Base-by-base conservation (phyloP, 2,329 filamentous ascomycete genomes). In the Podosphaera leucotricha region DNA sequence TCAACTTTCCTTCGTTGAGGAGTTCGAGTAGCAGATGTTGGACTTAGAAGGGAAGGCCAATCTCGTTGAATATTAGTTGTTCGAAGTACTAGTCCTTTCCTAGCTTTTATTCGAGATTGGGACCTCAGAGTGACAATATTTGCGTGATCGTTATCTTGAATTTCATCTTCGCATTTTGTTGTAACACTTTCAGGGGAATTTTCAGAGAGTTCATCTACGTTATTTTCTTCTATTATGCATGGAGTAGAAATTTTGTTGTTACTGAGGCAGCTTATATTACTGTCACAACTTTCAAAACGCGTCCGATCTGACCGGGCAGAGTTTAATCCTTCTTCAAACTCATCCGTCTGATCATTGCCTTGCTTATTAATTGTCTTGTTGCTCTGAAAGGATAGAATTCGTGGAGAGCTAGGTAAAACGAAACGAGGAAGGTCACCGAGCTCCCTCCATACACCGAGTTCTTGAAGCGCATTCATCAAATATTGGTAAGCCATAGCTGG, bases 391-490 rank as follows among this genome's bases (percentile, higher is more conserved):
- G 21, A 24, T 16, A 10, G 19, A 2, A 41, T 41, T 24, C 21
- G 10, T 1, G 5, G 8, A 8, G 38, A 41, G 28, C 28, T 33
- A 26, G 38, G 38, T 16, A 41, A n/a, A 8, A 41, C 38, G 13
- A 20, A 24, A 3, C 38, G 38, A 24, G 38, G 38, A 6, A 41
- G 38, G 21, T 41, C 38, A 15, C 38, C 38, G 11, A 41, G 22
- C 15, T 41, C 38, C 7, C 16, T 41, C 38, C 38, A 41, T 10
- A 41, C 38, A 11, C 21, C 21, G 15, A 41, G 21, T n/a, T 26
- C 38, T 8, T 41, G 38, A 41, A 41, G 20, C 11, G 22, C 38
- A 41, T 41, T 41, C 38, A 41, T 41, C 7, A 41, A 41, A 24
- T 41, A 41, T 19, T 41, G 38, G 21, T 41, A 15, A 16, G 38